These are phyloP conservation scores for Lactarius akahatsu DNA, from an alignment of 768 basidiomycete genomes.

Conservation along the genomic window DNA sequence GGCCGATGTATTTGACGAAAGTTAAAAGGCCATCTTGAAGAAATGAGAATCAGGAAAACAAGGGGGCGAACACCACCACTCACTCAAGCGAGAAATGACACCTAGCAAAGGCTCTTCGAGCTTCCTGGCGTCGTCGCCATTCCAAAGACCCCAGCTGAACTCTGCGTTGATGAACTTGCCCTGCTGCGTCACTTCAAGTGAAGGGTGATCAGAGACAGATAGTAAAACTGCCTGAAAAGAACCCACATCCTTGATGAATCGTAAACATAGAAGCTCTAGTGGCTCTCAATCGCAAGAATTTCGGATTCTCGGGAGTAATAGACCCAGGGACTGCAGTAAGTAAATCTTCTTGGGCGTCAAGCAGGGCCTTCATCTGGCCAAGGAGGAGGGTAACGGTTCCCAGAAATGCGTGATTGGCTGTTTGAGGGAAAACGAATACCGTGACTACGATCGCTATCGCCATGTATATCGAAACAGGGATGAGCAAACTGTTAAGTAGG, in stretches of 20 bases:
- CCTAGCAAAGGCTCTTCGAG: constrained; percentile 39
- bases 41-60: constrained; percentile 10
- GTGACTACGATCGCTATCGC: constrained; percentile 49
- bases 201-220: not conserved
- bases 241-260: constrained; percentile 36
- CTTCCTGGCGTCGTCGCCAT: constrained; percentile 42
- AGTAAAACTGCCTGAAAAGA: not conserved
- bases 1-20: constrained; percentile 35
- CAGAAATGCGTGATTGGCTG: constrained; percentile 45
- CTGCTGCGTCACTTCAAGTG: constrained; percentile 36
- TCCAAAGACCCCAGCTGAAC: constrained; percentile 49
- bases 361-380: constrained; percentile 33
- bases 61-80: constrained; percentile 12
- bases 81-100: constrained; percentile 41
- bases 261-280: constrained; percentile 31
- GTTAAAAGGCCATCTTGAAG: constrained; percentile 37
- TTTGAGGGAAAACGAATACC: constrained; percentile 52
- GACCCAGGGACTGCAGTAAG: constrained; percentile 30
- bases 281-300: constrained; percentile 30
- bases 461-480: constrained; percentile 47
- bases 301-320: constrained; percentile 30
- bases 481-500: constrained; percentile 43
- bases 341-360: constrained; percentile 39
- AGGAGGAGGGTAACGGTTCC: constrained; percentile 36
- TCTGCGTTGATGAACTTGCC: constrained; percentile 43